Base-by-base conservation (phyloP, 75 land plant species). In the Azolla pinnata region DNA sequence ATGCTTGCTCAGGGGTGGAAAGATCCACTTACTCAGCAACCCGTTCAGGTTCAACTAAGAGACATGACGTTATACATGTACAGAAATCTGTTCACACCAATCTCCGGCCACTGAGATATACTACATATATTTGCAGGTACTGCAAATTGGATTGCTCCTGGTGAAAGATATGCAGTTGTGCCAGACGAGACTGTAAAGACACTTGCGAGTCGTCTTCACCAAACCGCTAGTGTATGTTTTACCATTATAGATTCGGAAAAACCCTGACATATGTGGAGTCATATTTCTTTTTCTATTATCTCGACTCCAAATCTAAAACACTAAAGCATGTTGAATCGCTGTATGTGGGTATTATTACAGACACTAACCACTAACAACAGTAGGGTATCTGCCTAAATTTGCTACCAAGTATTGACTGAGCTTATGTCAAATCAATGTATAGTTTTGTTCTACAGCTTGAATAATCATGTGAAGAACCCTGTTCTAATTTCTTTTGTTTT, bases 151-250 rank as follows among this genome's bases (percentile, higher is more conserved):
- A 66, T 89, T 40, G 83, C 98, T 21, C 98, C 86, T 27, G 55
- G 83, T 23, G 90, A 93, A 55, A 76, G 98, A 79, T 93, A 93
- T 56, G 96, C 98, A 28, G 69, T 93, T 75, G 98, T 93, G 32
- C 98, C 98, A 33, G 87, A 76, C 63, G 96, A 93, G 62, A 65
- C 67, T 51, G 84, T 85, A 78, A 76, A 83, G 35, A 24, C 63
- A 31, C 42, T 54, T 35, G 31, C 46, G 14, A 40, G 60, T 56
- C 38, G 47, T 33, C 0, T 71, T 46, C 54, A 54, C 46, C 56
- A 38, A 61, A 48, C n/a, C 33, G 29, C 54, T 31, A 16, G 49
- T 57, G 62, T 71, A 64, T 24, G 40, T 45, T 46, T 46, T 4
- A 14, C 42, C 42, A 38, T 7, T 7, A 38, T 38, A 14, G 42